Evolutionary conservation across 371 early-diverging fungal species (phyloP), one percentile per base, ranked within the genome.

Genomic region (Mucor saturninus): DNA sequence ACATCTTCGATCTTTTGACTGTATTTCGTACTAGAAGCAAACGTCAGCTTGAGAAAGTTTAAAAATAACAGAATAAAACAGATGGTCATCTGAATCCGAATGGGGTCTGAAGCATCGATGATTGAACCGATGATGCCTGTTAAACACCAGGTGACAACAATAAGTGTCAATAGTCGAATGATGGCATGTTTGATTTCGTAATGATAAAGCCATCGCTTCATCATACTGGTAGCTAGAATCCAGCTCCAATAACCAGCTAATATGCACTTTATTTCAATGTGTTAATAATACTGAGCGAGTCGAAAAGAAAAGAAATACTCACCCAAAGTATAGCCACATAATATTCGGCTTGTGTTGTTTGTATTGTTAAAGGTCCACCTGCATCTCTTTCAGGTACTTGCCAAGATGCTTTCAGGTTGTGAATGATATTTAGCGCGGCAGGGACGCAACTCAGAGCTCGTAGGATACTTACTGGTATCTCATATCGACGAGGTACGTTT

Each of bases 241-340:
- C 77, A 84, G 55, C 82, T 83, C 86, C 54, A 60, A 43, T 63
- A 58, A 39, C 61, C 58, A 21, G 52, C 51, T 37, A 71, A 56
- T 42, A 64, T 45, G 40, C 64, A 43, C 59, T 45, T 45, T 45
- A 15, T 26, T 37, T 28, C 38, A 26, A 29, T 21, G 30, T 35
- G 29, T 26, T 60, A 21, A 8, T 46, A 21, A 21, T 46, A 21
- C 21, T 46, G 15, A 35, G 4, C 8, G 35, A 8, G 35, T 4
- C 35, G 4, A 6, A 35, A 35, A 8, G 35, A 35, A 35, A 35
- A 35, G 8, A 35, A 35, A 35, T 6, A 35, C 55, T 69, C 73
- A 86, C 88, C 88, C 88, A 86, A 30, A 85, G 68, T 13, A 73
- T 77, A 46, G 85, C 88, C 4, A 86, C 75, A 72, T 77, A 81